Percentiles rank a stretch among this genome's conserved stretches.
Evolutionary conservation across 2,329 filamentous ascomycete species (phyloP).

Genomic region (Apiospora pterosperma): DNA sequence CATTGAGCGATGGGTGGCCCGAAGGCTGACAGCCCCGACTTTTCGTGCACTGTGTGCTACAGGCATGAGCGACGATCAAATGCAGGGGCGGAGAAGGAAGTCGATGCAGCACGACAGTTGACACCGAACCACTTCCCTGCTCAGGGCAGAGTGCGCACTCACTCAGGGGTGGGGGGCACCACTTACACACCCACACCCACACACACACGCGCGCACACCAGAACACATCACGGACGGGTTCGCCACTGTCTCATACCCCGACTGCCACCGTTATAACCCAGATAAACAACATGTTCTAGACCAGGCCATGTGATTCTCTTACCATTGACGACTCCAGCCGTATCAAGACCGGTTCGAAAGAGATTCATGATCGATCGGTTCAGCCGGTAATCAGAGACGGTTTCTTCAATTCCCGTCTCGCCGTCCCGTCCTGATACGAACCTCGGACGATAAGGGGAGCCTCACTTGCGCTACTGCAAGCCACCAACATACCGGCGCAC

Average conservation of each 20-base stretch:
- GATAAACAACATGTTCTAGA: neutral
- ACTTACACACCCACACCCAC: no score
- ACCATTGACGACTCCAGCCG: neutral
- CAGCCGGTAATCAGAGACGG: neutral
- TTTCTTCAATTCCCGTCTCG: neutral
- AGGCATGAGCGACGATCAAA: neutral
- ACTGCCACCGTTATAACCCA: neutral
- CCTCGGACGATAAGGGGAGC: neutral
- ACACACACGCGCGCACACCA: no score
- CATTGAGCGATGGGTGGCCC: neutral
- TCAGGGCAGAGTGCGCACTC: neutral
- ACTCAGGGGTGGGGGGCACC: neutral
- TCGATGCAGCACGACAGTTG: neutral
- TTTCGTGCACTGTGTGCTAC: neutral
- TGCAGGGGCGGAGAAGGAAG: neutral
- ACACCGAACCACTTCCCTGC: neutral
- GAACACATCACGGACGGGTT: neutral
- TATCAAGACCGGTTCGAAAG: neutral
- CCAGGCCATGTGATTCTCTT: neutral
- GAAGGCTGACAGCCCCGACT: no score
- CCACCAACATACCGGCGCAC: neutral
- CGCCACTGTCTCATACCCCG: neutral
- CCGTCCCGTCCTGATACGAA: neutral
- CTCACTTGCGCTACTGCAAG: neutral
- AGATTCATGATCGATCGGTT: neutral